Evolutionary conservation across 2,329 filamentous ascomycete genomes (phyloP), one percentile per base, ranked within the genome.

Genomic region (Sporothrix sp.): DNA sequence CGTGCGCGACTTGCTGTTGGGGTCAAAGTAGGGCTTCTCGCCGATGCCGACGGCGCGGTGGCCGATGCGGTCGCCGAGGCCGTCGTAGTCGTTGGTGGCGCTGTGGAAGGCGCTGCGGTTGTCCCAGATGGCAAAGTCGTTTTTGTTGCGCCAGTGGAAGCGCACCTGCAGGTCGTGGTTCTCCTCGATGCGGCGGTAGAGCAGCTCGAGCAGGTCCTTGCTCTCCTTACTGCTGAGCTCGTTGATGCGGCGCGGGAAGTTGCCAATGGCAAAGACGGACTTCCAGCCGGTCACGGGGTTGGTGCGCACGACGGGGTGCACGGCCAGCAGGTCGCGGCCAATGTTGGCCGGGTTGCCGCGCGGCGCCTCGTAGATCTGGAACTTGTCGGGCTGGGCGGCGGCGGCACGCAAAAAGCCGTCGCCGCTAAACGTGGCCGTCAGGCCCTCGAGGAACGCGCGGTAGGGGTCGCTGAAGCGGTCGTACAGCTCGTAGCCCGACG

Each of bases 401-500:
- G 76, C 76, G 4, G 72, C 65, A 11, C 72, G 62, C 51, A 68
- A 67, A 62, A 79, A 81, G 2, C 63, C 61, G 0, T 74, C 73
- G 56, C 74, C 68, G 0, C 69, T 69, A 54, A 72, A 74, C 0
- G 73, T 78, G 3, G 72, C 80, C 0, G 76, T 82, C 9, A 84
- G 63, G 0, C 64, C 62, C 49, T 84, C 79, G 25, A 83, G 69
- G 62, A 83, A 82, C 10, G 18, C 3, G 32, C 44, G 49, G 16
- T 52, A 75, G 0, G 74, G 66, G 3, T 68, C 65, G 3, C 75
- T 79, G 52, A 85, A 69, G 25, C 78, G 73, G 58, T 85, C 81
- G 58, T 82, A 85, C 13, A 83, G 64, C 57, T 84, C 80, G 59
- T 84, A 84, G 0, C 79, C 79, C 0, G 78, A 81, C 0, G 81